Evolutionary conservation across 177 flowering plant genomes (phyloP), one percentile per base, ranked within the genome.

Genomic region (Tripterygium wilfordii): DNA sequence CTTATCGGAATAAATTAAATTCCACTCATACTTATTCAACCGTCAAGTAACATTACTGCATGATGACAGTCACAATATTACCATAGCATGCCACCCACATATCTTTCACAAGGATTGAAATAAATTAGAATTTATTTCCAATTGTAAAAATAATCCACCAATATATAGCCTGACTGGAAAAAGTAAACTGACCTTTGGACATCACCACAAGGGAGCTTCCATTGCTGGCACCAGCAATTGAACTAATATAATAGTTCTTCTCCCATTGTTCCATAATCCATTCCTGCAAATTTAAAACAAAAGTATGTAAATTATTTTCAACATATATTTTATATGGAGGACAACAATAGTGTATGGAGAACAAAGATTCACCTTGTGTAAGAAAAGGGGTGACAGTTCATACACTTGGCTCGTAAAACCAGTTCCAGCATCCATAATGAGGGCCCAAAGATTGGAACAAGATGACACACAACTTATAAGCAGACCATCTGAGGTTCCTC

Each of bases 201-300:
- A 88, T 88, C 54, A 88, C 96, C 31, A 88, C 94, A 57, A 88
- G 77, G 32, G 96, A 88, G 63, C 86, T 82, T 54, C 96, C 96
- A 57, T 79, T 82, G 61, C 50, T 76, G 25, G 85, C 68, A 53
- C 96, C 96, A 57, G 96, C 96, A 67, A 88, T 70, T 19, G 94
- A 71, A 54, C 85, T 88, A 35, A 88, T 88, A 65, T 85, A 88
- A 57, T 60, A 87, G 61, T 78, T 82, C 70, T 79, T 83, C 48
- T 81, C 96, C 96, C 96, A 87, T 41, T 87, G 91, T 56, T 87
- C 91, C 88, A 83, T 78, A 22, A 87, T 87, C 96, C 96, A 87
- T 45, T 82, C 91, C 96, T 86, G 61, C 29, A 26, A n/a, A 40
- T 38, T 39, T 1, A 8, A 16, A 43, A 38, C 18, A 31, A 30